Evolutionary conservation across 2,329 filamentous ascomycete genomes (phyloP), one percentile per base, ranked within the genome.

Genomic region (Pestalotiopsis sp.): DNA sequence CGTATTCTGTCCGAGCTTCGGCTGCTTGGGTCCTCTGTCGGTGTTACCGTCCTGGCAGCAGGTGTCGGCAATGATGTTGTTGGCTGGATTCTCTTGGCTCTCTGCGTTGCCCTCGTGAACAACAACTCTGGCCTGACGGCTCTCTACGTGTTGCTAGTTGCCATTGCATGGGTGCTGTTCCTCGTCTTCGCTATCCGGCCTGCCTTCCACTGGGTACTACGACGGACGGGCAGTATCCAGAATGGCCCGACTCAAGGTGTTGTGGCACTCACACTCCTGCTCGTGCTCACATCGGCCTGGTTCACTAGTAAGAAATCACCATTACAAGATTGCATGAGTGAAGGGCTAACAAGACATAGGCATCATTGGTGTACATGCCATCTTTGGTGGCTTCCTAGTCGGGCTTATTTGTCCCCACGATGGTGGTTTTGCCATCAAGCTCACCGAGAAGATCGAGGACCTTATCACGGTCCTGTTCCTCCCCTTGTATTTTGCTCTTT

Each of bases 401-500:
- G 95, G 95, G 1, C 80, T 98, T 31, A 96, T 98, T 68, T 94
- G 94, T 73, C 95, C 95, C 0, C 94, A 96, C 76, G 93, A 97
- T 69, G 92, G 93, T 63, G 93, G 94, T 36, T 97, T 97, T 76
- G 92, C 94, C 25, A 96, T 97, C 80, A 95, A 95, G 73, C 84
- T 97, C 56, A 96, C 94, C 0, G 94, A 97, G 77, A 98, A 98
- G 84, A 91, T 98, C 69, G 95, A 98, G 79, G 95, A 98, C 85
- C 83, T 98, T 12, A 91, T 98, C 38, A 90, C 91, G 0, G 91
- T 92, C 1, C 82, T 98, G 1, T 94, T 98, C 74, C 80, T 98
- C 11, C 95, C 95, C 0, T 88, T 98, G 1, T 98, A 98, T 79
- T 98, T 98, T 81, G 94, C 95, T 0, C 88, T 97, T 1, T 98